Evolutionary conservation across 495 filamentous ascomycete genomes (phyloP).

Genomic region (Neurospora intermedia): DNA sequence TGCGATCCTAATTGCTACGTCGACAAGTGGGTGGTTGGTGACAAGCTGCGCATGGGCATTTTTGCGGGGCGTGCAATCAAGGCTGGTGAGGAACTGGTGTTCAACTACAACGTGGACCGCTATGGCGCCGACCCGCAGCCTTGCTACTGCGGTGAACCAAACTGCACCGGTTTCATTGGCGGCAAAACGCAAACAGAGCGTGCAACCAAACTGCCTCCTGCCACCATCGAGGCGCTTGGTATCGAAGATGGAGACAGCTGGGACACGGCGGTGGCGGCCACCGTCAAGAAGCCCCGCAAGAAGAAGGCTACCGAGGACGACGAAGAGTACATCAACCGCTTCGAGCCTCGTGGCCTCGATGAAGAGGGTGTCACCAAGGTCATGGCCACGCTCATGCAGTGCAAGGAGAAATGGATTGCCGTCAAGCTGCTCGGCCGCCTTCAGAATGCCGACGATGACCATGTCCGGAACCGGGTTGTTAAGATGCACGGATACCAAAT

Average conservation of each 20-base stretch:
- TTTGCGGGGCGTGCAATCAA: conserved; percentile 83
- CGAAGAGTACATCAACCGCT: conserved; percentile 90
- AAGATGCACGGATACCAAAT: conserved; percentile 97
- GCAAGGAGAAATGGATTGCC: conserved; percentile 98
- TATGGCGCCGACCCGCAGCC: conserved; percentile 95
- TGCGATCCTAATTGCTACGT: conserved; percentile 99
- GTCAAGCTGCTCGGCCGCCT: conserved; percentile 89
- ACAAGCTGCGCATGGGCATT: conserved; percentile 97
- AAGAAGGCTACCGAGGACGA: conserved; percentile 93
- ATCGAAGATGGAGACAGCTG: conserved; percentile 90
- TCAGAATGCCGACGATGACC: conserved; percentile 80
- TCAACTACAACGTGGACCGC: conserved; percentile 99
- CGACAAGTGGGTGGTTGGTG: conserved; percentile 99
- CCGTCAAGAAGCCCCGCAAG: conserved; percentile 67
- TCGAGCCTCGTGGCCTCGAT: conserved; percentile 72
- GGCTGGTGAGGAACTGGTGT: conserved; percentile 92
- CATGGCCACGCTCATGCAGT: conserved; percentile 97
- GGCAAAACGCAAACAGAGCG: conserved; percentile 96
- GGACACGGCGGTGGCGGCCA: conserved; percentile 65
- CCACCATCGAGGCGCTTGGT: conserved; percentile 88
- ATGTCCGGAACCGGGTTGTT: conserved; percentile 77
- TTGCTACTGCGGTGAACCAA: conserved; percentile 91
- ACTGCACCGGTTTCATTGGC: conserved; percentile 93
- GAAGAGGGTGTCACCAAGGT: conserved; percentile 90
- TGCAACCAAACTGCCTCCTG: conserved; percentile 81